phyloP scores from a whole-genome alignment of 169 alveolate genomes.

The Plasmodium berghei region DNA sequence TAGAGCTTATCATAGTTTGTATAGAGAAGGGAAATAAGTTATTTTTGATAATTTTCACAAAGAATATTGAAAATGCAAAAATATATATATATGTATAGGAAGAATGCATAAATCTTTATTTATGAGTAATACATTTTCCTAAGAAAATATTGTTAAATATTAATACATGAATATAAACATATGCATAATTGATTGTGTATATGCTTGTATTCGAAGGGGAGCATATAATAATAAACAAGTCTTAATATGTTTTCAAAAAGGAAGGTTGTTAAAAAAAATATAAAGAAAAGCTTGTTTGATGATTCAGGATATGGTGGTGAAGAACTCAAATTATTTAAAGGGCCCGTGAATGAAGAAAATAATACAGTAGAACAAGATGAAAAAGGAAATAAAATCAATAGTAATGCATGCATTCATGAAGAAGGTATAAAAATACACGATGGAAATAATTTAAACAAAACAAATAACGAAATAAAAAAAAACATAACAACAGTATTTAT shows the following conservation, averaged over 20 bases:
- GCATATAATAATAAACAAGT: not conserved
- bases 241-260: slow-evolving; percentile 62
- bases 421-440: not conserved
- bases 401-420: not conserved
- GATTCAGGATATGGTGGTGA: not conserved
- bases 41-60: no score
- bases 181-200: no score
- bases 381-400: not conserved
- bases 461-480: not conserved
- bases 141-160: no score
- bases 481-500: not conserved
- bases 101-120: no score
- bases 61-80: no score
- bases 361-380: not conserved
- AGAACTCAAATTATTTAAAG: not conserved
- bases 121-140: no score
- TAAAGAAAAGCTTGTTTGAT: slow-evolving; percentile 14
- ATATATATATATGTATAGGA: no score
- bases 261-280: slow-evolving; percentile 48
- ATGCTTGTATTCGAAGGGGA: no score
- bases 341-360: not conserved
- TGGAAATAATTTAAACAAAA: no score
- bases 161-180: no score
- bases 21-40: no score
- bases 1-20: no score